Base-by-base conservation (phyloP, 2,329 filamentous ascomycete genomes). In the Cladophialophora bantiana region DNA sequence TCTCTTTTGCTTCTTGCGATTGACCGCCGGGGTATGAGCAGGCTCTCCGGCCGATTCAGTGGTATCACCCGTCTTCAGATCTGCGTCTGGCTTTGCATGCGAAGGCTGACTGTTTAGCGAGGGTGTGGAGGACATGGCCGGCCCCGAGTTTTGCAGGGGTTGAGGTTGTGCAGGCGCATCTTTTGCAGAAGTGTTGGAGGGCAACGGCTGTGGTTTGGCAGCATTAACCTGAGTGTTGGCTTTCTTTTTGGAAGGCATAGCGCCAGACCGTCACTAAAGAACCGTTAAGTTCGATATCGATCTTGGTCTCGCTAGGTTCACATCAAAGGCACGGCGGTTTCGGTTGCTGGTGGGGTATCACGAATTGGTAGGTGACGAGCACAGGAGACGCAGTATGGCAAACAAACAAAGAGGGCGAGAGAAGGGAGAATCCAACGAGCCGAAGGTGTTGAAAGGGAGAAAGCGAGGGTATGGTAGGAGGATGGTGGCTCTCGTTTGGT, bases 1-100 rank as follows among this genome's bases (percentile, higher is more conserved):
- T 73, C 94, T 88, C 84, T 97, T 97, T 79, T 95, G 91, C 83
- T 97, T 98, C 84, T 97, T 97, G 76, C 92, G 89, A 80, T 97
- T 97, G 59, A 94, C 90, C 7, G 83, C 75, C 53, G 82, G 83
- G 53, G 83, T 50, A 2, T 58, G 35, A 20, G 65, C 45, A 50
- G 66, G 68, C 61, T 72, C 72, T 42, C 68, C 68, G 42, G 68
- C 70, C 5, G 73, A 73, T 62, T 73, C 69, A 52, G 68, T 73
- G 45, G 68, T 74, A 67, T 77, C 76, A 65, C 77, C 77, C 18
- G 74, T 76, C 53, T 67, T 71, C 12, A 69, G 67, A 53, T 72
- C 68, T 40, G 67, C 56, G 38, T 72, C 68, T 32, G 68, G 71
- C 65, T 72, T 72, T 67, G 74, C 70, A 64, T 67, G 59, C 34